Base-by-base conservation (phyloP, 352 stramenopile species). In the Pythium guiyangense region DNA sequence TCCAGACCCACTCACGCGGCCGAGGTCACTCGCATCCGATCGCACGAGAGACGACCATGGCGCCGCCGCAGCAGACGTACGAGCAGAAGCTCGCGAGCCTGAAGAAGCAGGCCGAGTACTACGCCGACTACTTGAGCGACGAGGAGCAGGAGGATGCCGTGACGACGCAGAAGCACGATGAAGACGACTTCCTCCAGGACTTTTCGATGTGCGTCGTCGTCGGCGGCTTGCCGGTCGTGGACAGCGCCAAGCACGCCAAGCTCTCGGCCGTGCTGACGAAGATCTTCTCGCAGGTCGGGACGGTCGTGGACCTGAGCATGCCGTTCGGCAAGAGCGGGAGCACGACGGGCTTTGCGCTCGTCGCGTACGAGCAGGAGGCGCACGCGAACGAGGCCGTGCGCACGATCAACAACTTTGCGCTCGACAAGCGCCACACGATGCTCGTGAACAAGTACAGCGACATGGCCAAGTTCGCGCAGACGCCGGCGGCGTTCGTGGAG, bases 391-490 rank as follows among this genome's bases (percentile, higher is more conserved):
- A 95, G 59, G 85, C 85, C 29, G 77, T 92, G 57, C 82, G 79
- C 42, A 92, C 79, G 54, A 88, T 92, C 63, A 74, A 95, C 71
- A 91, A 91, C 68, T 92, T 93, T 60, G 81, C 79, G 34, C 75
- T 99, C 49, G 97, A 99, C 78, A 99, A 99, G 77, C 97, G 93
- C 63, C 97, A 99, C 79, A 89, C 79, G 22, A 80, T 99, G 56
- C 84, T 93, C 49, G 95, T 99, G 14, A 95, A 92, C 67, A 85
- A 86, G 51, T 98, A 98, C 70, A 66, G 76, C 15, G 90, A 98
- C 48, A 64, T 98, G 52, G 74, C 88, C 9, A 90, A 89, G 60
- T 96, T 82, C 62, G 54, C 73, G 58, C 67, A 78, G 45, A 87
- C 92, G 17, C 72, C 81, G 6, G 64, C 71, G 4, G 66, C 66